Evolutionary conservation across 1,139 yeast species (phyloP).

Genomic region (Saccharomyces hybrid): DNA sequence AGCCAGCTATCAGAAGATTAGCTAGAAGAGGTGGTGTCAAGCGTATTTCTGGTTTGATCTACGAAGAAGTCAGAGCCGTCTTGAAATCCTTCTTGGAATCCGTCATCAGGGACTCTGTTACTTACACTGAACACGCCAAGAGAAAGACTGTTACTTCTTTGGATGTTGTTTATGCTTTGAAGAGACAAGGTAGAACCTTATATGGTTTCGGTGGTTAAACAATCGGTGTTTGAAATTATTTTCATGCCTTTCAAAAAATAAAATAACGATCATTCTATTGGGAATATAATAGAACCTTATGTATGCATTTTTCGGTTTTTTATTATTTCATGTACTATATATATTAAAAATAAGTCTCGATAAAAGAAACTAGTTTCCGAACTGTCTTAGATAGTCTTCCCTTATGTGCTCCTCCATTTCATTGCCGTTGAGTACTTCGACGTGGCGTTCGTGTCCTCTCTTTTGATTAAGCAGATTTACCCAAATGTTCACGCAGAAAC

Average conservation of each 20-base stretch:
- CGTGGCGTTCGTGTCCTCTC: constrained; percentile 13
- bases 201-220: constrained; percentile 98
- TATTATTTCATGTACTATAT: constrained; percentile 1
- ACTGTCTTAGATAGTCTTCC: not conserved
- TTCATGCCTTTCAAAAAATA: not conserved
- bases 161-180: constrained; percentile 97
- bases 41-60: constrained; percentile 97
- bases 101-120: constrained; percentile 97
- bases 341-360: not conserved
- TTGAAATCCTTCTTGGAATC: constrained; percentile 92
- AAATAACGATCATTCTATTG: not conserved
- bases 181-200: constrained; percentile 99
- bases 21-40: constrained; percentile 99
- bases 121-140: constrained; percentile 99
- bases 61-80: constrained; percentile 98
- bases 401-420: not conserved
- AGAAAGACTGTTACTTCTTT: constrained; percentile 99
- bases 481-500: constrained; percentile 38
- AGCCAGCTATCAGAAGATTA: constrained; percentile 99
- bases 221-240: not conserved
- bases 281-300: not conserved
- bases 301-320: constrained; percentile 19
- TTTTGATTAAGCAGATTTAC: constrained; percentile 19
- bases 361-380: not conserved
- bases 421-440: not conserved